Conservation (phyloP, 257 asterid species). For the Hygrophila difformis region DNA sequence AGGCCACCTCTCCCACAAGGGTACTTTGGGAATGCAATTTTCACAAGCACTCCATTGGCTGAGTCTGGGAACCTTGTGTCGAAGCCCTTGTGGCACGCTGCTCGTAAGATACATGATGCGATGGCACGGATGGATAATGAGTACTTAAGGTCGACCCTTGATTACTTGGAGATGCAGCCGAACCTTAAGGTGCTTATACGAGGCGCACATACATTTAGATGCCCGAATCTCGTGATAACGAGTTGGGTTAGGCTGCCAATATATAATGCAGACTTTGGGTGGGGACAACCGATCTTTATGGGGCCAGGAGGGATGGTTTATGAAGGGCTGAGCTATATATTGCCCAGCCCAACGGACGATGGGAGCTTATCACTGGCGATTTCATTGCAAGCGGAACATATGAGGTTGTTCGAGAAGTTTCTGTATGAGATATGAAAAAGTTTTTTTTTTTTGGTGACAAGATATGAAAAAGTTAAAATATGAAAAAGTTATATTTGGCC, state of each 20-base stretch:
- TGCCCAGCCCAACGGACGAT: constrained; percentile 52
- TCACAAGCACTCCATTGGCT: constrained; percentile 44
- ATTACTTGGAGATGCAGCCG: constrained; percentile 58
- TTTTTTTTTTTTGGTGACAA: too few species aligned
- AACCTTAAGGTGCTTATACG: constrained; percentile 53
- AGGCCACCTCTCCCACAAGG: constrained; percentile 52
- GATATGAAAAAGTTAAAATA: too few species aligned
- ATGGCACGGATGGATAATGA: constrained; percentile 54
- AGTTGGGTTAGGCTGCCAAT: constrained; percentile 72
- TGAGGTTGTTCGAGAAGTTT: constrained; percentile 45
- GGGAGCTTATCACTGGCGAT: constrained; percentile 57
- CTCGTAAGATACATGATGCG: constrained; percentile 47
- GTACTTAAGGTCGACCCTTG: constrained; percentile 60
- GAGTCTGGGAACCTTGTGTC: constrained; percentile 40
- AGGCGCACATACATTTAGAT: constrained; percentile 56
- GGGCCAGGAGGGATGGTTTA: constrained; percentile 63
- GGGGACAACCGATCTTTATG: constrained; percentile 69
- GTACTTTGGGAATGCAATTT: constrained; percentile 69
- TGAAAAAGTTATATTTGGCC: too few species aligned
- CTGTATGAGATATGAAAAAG: constrained; percentile 49
- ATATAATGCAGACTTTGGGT: constrained; percentile 74
- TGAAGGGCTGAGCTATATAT: constrained; percentile 55
- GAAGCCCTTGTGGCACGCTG: constrained; percentile 46
- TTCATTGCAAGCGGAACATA: constrained; percentile 43
- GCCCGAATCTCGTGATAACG: constrained; percentile 69